Conservation (phyloP, 257 asterid species). For the Solanum corneliomulleri region DNA sequence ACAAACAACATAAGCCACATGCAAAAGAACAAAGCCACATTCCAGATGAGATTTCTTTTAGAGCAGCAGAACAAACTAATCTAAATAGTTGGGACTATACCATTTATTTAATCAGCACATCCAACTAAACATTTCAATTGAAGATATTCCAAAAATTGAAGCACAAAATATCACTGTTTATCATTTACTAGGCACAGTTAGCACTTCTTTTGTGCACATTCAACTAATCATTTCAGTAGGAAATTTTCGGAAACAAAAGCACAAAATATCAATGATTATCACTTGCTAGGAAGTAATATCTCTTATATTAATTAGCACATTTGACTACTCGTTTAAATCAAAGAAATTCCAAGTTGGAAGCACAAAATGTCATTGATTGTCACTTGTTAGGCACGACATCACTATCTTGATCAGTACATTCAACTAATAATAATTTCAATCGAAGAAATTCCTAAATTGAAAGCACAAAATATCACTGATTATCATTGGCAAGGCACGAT, state of each 20-base stretch:
- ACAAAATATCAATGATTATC: neutral
- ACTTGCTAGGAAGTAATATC: neutral
- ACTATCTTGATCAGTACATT: neutral
- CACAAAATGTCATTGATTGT: neutral
- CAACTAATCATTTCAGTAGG: neutral
- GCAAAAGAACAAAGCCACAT: neutral
- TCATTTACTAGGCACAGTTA: neutral
- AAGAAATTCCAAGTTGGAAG: neutral
- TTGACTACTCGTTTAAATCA: neutral
- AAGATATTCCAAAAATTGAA: neutral
- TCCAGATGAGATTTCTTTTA: neutral
- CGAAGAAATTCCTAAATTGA: neutral
- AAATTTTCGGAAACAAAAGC: neutral
- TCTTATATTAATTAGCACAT: neutral
- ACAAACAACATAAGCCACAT: neutral
- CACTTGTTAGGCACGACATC: neutral
- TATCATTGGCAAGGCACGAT: neutral
- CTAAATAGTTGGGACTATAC: neutral
- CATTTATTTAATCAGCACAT: neutral
- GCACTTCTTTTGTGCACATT: neutral
- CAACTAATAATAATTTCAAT: neutral
- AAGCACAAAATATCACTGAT: neutral
- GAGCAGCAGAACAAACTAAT: neutral
- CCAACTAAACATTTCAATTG: neutral
- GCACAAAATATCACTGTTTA: neutral